Conservation (phyloP, 1,284 basidiomycete species). For the Cryptococcus sp. region DNA sequence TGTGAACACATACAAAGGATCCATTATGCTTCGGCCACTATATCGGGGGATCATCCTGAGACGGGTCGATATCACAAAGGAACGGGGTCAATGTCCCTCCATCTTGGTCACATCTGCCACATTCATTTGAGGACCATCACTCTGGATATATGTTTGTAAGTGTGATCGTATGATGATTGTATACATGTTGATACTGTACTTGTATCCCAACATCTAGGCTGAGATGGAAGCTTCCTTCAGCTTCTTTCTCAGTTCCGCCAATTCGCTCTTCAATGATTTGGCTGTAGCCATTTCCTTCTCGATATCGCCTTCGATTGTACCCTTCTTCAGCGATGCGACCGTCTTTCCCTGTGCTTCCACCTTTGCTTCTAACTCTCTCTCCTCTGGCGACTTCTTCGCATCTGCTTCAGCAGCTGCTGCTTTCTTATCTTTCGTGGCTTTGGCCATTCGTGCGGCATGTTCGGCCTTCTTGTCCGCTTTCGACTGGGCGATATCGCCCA, state of each 20-base stretch:
- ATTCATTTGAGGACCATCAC: too few relatives aligned
- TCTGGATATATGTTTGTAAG: too few relatives aligned
- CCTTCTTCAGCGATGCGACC: conserved; percentile 65
- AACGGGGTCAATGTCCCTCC: background rate
- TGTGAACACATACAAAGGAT: background rate
- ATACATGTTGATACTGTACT: too few relatives aligned
- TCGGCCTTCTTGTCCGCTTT: conserved; percentile 34
- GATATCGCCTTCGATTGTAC: conserved; percentile 54
- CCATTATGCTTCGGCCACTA: background rate
- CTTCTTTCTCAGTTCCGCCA: conserved; percentile 53
- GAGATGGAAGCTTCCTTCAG: conserved; percentile 24
- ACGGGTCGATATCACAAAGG: background rate
- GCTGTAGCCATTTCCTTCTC: conserved; percentile 53
- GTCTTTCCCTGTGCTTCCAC: conserved; percentile 67
- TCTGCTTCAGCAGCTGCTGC: conserved; percentile 33
- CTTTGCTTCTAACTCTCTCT: conserved; percentile 53
- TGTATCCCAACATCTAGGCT: too few relatives aligned
- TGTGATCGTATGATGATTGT: too few relatives aligned
- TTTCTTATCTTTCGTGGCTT: conserved; percentile 31
- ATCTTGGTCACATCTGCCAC: too few relatives aligned
- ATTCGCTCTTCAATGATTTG: conserved; percentile 60
- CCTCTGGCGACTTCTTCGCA: conserved; percentile 45
- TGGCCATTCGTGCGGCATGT: conserved; percentile 21
- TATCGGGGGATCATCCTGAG: background rate
- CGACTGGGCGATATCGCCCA: conserved; percentile 20